These are phyloP conservation scores for Ganoderma lucidum DNA, from an alignment of 1,284 basidiomycete genomes.

Conservation along the genomic window DNA sequence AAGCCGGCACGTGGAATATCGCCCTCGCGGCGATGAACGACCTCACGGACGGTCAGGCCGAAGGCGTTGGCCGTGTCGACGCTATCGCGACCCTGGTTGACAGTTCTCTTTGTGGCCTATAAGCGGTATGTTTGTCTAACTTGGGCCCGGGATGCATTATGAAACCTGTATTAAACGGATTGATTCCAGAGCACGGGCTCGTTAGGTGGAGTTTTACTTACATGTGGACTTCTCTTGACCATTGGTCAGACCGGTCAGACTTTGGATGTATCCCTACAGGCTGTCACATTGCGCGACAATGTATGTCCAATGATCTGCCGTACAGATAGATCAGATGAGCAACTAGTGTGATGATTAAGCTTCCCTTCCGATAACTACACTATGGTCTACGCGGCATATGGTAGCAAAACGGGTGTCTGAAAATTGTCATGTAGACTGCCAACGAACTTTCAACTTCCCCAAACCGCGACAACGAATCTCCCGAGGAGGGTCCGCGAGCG, in stretches of 20 bases:
- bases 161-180: background rate
- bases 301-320: no score
- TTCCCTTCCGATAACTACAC: background rate
- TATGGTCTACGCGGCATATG: no score
- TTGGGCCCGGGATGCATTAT: background rate
- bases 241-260: background rate
- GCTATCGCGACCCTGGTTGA: constrained; percentile 34
- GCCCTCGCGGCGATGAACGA: constrained; percentile 41
- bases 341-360: background rate
- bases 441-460: background rate
- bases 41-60: constrained; percentile 38
- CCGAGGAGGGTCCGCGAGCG: background rate
- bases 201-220: background rate
- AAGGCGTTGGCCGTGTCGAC: constrained; percentile 34
- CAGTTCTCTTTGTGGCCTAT: constrained; percentile 14
- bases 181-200: background rate
- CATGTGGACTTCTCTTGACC: background rate
- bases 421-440: background rate
- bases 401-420: background rate
- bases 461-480: background rate
- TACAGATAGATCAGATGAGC: background rate
- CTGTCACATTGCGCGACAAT: no score
- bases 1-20: constrained; percentile 48
- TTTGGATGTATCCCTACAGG: background rate
- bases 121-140: background rate